Conservation (phyloP, 345 rosid genomes). For the Sisymbrium irio region DNA sequence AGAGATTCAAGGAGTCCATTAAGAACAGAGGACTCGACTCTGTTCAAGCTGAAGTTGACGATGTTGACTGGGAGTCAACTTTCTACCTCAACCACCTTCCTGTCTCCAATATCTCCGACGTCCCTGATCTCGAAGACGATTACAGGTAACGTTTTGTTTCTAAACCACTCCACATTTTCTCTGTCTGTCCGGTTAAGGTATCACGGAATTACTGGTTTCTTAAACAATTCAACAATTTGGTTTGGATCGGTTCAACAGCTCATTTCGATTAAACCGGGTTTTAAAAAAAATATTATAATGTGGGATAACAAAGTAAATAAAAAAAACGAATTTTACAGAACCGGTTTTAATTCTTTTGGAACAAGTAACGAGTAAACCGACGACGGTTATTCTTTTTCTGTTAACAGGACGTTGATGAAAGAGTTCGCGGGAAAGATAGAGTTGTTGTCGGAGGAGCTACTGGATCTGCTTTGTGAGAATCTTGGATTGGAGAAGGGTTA, state of each 20-base stretch:
- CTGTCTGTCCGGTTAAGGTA: too few species aligned
- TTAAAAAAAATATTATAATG: too few species aligned
- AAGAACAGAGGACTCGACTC: conserved; percentile 61
- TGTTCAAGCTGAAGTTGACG: conserved; percentile 58
- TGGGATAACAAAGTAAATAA: too few species aligned
- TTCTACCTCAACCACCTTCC: conserved; percentile 77
- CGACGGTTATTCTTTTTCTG: neutral
- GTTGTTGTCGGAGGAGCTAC: conserved; percentile 76
- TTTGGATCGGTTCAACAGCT: neutral
- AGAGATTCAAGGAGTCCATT: conserved; percentile 72
- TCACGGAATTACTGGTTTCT: neutral
- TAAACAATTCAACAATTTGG: neutral
- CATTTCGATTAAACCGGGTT: too few species aligned
- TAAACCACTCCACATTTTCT: neutral
- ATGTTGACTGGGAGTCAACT: conserved; percentile 94
- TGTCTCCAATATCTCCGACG: conserved; percentile 50
- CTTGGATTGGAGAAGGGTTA: conserved; percentile 81
- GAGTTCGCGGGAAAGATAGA: conserved; percentile 70
- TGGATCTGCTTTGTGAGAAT: conserved; percentile 81
- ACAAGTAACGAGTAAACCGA: neutral
- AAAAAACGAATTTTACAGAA: neutral
- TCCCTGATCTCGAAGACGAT: conserved; percentile 74
- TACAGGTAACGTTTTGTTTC: conserved; percentile 52
- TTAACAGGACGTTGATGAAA: conserved; percentile 59
- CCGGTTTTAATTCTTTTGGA: neutral